Evolutionary conservation across 768 basidiomycete genomes (phyloP).

Genomic region (Holtermannia corniformis): DNA sequence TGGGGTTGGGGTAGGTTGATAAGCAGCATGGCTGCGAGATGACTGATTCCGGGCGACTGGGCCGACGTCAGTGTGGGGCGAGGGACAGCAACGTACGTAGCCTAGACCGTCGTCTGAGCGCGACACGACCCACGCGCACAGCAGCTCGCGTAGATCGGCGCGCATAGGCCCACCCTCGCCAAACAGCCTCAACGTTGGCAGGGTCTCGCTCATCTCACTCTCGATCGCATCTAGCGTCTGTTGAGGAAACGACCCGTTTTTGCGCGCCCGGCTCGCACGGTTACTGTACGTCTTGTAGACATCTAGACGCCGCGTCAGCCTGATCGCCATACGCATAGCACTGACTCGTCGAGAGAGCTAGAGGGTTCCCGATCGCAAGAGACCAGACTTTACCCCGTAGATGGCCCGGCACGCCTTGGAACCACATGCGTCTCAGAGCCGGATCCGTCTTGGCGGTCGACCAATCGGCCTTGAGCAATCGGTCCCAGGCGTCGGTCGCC

Average conservation of each 20-base stretch:
- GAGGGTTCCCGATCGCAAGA: constrained; percentile 34
- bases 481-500: constrained; percentile 30
- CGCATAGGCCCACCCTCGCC: constrained; percentile 28
- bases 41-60: constrained; percentile 33
- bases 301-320: constrained; percentile 11
- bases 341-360: constrained; percentile 35
- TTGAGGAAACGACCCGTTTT: constrained; percentile 30
- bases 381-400: constrained; percentile 37
- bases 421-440: constrained; percentile 32
- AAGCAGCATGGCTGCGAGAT: constrained; percentile 36
- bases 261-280: constrained; percentile 27
- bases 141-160: constrained; percentile 32
- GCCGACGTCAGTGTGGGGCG: background rate
- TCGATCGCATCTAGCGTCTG: constrained; percentile 29
- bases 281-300: constrained; percentile 24
- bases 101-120: constrained; percentile 36
- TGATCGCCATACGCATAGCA: background rate
- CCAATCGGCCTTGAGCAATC: constrained; percentile 21
- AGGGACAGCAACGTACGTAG: constrained; percentile 28
- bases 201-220: constrained; percentile 22
- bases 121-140: constrained; percentile 38
- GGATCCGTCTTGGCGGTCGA: constrained; percentile 18
- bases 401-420: constrained; percentile 35
- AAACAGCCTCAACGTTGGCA: constrained; percentile 30
- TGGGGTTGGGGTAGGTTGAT: constrained; percentile 26